Base-by-base conservation (phyloP, 345 rosid genomes). In the Eucalyptus caleyi region DNA sequence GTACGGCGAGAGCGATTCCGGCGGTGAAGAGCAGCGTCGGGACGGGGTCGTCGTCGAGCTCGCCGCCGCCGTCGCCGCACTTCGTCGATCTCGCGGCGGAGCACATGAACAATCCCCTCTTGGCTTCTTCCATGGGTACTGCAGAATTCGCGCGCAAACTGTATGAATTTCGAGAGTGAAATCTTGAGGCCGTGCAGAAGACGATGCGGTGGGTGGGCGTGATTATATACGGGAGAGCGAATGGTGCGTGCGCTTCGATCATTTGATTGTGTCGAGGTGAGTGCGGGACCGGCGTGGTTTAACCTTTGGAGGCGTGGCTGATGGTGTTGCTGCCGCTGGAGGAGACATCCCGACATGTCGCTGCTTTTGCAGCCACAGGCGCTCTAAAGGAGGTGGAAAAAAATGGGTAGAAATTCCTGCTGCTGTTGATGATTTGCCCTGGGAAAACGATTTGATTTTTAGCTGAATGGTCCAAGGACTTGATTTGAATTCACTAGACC, bases 11-110 rank as follows among this genome's bases (percentile, higher is more conserved):
- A 45, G 96, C 93, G 65, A 94, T 91, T 60, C 94, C 92, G 65
- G 95, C 97, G 37, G 98, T 95, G 50, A 95, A 93, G 88, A 95
- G 88, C 19, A 93, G 90, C 77, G 93, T 93, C 80, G 90, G 91
- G 67, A 92, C 53, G 42, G 16, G 53, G 54, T 86, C 60, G 42
- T 86, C 37, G 51, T 86, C 16, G 87, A 77, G 83, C 27, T 77
- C 83, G 83, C 83, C 26, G 45, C 82, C 15, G 47, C 83, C 83
- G 83, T 26, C 45, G 27, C 83, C 8, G 27, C 45, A 37, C 7
- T 2, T 77, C 2, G 83, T 37, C 11, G 9, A 21, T 37, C 47
- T 77, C 83, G 14, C 47, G 83, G 83, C 47, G 16, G 83, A 37
- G 83, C 45, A 77, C 83, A 37, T 77, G 27, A 19, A 40, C 45